Conservation (phyloP, 768 basidiomycete species). For the Lactarius tabidus region DNA sequence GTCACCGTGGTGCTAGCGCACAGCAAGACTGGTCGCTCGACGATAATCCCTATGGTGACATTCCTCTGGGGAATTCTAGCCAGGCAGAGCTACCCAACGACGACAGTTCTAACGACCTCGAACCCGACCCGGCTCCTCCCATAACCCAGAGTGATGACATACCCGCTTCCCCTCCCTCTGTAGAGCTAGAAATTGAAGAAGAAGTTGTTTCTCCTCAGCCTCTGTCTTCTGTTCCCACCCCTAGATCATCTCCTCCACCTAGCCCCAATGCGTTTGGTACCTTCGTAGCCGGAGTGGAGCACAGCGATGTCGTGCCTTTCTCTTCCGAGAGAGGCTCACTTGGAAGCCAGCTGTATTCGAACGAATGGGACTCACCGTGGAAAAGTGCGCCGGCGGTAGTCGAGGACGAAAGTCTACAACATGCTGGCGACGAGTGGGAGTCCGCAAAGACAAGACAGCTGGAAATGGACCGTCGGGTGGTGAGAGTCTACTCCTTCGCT, state of each 20-base stretch:
- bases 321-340: conserved; percentile 30
- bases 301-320: conserved; percentile 36
- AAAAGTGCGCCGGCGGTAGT: conserved; percentile 12
- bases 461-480: conserved; percentile 58
- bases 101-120: background rate
- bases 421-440: conserved; percentile 63
- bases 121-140: conserved; percentile 7
- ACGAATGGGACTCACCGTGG: conserved; percentile 35
- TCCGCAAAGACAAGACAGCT: conserved; percentile 53
- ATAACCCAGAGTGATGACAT: background rate
- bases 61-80: conserved; percentile 27
- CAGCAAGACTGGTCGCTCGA: conserved; percentile 28
- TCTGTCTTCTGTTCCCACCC: background rate
- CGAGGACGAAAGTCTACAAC: conserved; percentile 25
- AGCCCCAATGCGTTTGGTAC: conserved; percentile 57
- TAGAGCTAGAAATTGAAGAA: background rate
- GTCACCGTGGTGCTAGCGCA: conserved; percentile 27
- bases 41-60: conserved; percentile 41
- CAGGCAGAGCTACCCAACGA: background rate
- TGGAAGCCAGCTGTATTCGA: conserved; percentile 23
- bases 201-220: background rate
- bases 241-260: conserved; percentile 28
- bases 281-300: conserved; percentile 50
- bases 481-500: conserved; percentile 37
- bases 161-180: background rate